Percentiles rank a stretch among this genome's conserved stretches.
These are phyloP conservation scores for Pyrenula massariospora DNA, from an alignment of 495 filamentous ascomycete species.

Conservation along the genomic window DNA sequence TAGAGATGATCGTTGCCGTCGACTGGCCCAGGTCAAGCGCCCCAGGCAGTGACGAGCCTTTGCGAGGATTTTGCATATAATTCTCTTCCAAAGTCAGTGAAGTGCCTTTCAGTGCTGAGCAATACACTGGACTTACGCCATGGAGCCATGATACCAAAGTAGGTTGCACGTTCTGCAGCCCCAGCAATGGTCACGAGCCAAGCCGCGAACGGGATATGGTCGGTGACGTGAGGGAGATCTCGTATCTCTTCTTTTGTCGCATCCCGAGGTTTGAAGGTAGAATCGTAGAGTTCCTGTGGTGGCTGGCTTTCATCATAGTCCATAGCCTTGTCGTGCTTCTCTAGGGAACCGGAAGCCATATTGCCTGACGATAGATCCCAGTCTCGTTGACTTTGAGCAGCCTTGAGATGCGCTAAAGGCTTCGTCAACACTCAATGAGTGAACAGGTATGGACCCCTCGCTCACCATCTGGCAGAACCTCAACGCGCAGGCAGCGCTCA, in stretches of 20 bases:
- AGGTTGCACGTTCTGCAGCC: background rate
- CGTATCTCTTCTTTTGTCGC: slow-evolving; percentile 2
- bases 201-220: background rate
- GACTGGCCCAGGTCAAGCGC: slow-evolving; percentile 29
- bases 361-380: no score
- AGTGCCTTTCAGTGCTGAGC: background rate
- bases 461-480: slow-evolving; percentile 19
- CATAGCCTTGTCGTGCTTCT: no score
- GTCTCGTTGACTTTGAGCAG: no score
- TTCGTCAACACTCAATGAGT: no score
- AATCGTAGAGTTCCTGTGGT: no score
- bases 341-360: no score
- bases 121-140: background rate
- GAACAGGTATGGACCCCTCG: slow-evolving; percentile 11
- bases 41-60: slow-evolving; percentile 11
- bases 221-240: background rate
- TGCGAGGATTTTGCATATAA: slow-evolving; percentile 1
- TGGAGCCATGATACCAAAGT: background rate
- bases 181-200: background rate
- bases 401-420: no score
- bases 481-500: slow-evolving; percentile 30
- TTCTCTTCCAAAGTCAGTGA: background rate
- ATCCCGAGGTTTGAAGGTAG: no score
- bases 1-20: slow-evolving; percentile 3
- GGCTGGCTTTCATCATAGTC: no score